Base-by-base conservation (phyloP, 1,284 basidiomycete genomes). In the Trametes hirsuta region DNA sequence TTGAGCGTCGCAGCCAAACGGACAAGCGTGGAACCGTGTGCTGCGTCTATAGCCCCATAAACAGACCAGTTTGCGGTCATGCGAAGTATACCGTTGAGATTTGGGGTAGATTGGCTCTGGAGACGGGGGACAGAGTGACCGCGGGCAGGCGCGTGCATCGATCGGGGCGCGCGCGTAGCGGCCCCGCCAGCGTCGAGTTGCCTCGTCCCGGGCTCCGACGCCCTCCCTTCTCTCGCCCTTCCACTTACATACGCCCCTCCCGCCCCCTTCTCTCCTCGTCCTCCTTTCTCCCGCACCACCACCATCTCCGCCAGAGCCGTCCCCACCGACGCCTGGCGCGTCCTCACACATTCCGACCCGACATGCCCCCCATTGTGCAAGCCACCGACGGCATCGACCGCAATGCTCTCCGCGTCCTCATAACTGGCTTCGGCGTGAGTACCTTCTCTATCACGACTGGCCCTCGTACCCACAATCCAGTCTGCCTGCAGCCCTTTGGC, bases 351-450 rank as follows among this genome's bases (percentile, higher is more conserved):
- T 15, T 3, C 11, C 30, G 30, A 30, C 30, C 30, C 18, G 30
- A 40, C 24, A 65, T 65, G 64, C 58, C 64, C 25, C 64, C 64
- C 36, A 50, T 65, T 25, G 56, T 63, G 47, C 55, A 48, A 18
- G 64, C 64, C 21, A 51, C 59, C 46, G 62, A 65, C 36, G 54
- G 61, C 47, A 53, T 68, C 36, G 68, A 69, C 55, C 69, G 67
- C 40, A 69, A 76, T 48, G 75, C 66, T 57, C 76, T 80, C 62
- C 75, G 76, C 64, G 83, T 86, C 34, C 78, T 86, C 51, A 67
- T 86, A 56, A 86, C 85, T 18, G 84, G 84, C 50, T 87, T 84
- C 68, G 84, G 85, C 66, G 84, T 87, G 71, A 77, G 84, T 77
- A 41, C 69, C 45, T 48, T n/a, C 37, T 35, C 48, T 22, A 9